Evolutionary conservation across 2,329 filamentous ascomycete genomes (phyloP), one percentile per base, ranked within the genome.

Genomic region (Phialophora tarda): DNA sequence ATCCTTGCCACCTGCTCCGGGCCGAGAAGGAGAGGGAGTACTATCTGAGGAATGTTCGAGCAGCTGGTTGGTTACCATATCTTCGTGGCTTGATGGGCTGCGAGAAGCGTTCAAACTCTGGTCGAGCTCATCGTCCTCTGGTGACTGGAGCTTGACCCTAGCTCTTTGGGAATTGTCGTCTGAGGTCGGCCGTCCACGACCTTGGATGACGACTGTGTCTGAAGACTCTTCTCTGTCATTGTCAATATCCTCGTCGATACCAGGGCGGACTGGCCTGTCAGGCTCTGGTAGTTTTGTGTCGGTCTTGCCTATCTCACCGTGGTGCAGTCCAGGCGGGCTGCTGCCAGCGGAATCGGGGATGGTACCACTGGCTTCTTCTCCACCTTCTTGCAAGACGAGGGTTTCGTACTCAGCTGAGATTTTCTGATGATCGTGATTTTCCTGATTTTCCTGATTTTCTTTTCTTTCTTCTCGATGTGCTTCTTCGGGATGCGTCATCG

Each of bases 41-140:
- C 32, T 6, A 30, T 65, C 64, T 5, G 28, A 47, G 30, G 21
- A 24, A 5, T 24, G 24, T 2, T 32, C 38, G 32, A 41, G 24
- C 38, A 50, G 38, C 11, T 55, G 8, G n/a, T 53, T 23, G 59
- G 59, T 48, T 6, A 50, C 61, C 11, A 61, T 67, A 10, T 63
- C 65, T 38, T 63, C 67, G 26, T 67, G 54, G 44, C 62, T 62
- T 6, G 64, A 63, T n/a, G 62, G 58, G 21, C 56, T 38, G 38
- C 65, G 62, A 34, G 48, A 58, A 17, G 21, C 14, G 17, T 63
- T 60, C 14, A 48, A 10, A 17, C n/a, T 51, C 17, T 65, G 41
- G 11, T 51, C 41, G 38, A 48, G 54, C 5, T 28, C 47, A 17
- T 44, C 58, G 21, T 48, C 51, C n/a, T 59, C 54, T 50, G 57